These are phyloP conservation scores for Nelumbo lutea DNA, from an alignment of 164 flowering plant species.

Conservation along the genomic window DNA sequence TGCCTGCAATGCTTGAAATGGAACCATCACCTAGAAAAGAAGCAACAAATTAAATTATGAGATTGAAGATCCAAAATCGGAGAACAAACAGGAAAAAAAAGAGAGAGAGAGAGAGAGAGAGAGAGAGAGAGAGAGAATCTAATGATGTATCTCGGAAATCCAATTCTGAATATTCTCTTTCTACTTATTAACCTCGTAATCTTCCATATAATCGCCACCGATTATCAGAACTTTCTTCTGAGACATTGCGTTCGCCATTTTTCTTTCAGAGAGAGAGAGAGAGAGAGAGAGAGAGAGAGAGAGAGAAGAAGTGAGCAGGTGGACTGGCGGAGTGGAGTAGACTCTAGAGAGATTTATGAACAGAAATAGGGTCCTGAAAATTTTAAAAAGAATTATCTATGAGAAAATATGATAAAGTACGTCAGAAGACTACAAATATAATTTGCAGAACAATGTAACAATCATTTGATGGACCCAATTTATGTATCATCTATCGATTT, in stretches of 20 bases:
- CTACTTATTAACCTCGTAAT: slow-evolving; percentile 56
- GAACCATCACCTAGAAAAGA: slow-evolving; percentile 76
- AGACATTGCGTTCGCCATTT: not conserved
- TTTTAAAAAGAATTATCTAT: too few relatives aligned
- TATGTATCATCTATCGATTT: too few relatives aligned
- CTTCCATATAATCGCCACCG: slow-evolving; percentile 50
- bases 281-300: not conserved
- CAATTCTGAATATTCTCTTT: too few relatives aligned
- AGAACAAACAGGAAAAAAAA: not conserved
- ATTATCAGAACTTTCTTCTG: slow-evolving; percentile 5
- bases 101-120: not conserved
- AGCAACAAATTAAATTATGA: not conserved
- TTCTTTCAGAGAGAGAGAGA: not conserved
- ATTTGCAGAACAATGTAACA: too few relatives aligned
- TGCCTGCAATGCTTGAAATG: slow-evolving; percentile 87
- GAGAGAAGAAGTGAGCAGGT: not conserved
- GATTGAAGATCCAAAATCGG: not conserved
- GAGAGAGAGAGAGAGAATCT: not conserved
- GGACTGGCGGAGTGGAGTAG: not conserved
- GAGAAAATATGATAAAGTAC: too few relatives aligned
- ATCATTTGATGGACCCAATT: too few relatives aligned
- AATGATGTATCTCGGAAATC: not conserved
- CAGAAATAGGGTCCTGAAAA: too few relatives aligned
- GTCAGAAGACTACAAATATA: too few relatives aligned
- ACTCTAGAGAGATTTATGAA: too few relatives aligned